Conservation (phyloP, 164 flowering plant species). For the Platanus orientalis region DNA sequence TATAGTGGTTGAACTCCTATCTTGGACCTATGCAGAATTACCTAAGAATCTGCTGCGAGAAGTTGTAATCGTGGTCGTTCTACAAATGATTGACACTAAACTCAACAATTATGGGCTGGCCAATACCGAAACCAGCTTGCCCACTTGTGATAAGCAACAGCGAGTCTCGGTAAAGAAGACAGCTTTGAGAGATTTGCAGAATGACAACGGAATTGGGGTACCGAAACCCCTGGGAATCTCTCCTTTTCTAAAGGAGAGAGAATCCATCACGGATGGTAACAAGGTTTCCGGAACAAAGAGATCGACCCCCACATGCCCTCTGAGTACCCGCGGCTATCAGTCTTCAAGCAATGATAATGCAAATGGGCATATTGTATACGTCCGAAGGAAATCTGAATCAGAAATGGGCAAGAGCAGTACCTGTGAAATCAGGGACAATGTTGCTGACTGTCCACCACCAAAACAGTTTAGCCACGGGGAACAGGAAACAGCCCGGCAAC, state of each 20-base stretch:
- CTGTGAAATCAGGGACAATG: slow-evolving; percentile 19
- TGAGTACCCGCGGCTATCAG: slow-evolving; percentile 26
- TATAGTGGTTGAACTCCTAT: not conserved
- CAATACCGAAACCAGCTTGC: slow-evolving; percentile 28
- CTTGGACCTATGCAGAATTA: not conserved
- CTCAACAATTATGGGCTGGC: slow-evolving; percentile 30
- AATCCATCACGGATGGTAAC: slow-evolving; percentile 16
- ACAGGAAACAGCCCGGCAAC: slow-evolving; percentile 21
- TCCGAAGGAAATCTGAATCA: slow-evolving; percentile 61
- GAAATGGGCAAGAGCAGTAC: slow-evolving; percentile 32
- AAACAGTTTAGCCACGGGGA: slow-evolving; percentile 21
- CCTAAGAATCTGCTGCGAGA: slow-evolving; percentile 5
- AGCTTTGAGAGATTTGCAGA: slow-evolving; percentile 53
- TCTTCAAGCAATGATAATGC: slow-evolving; percentile 30
- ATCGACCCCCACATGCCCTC: slow-evolving; percentile 29
- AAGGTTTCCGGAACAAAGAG: slow-evolving; percentile 56
- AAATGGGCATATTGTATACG: slow-evolving; percentile 69
- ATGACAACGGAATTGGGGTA: slow-evolving; percentile 30
- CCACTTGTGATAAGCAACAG: slow-evolving; percentile 35
- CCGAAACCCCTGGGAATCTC: slow-evolving; percentile 30
- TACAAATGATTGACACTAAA: slow-evolving; percentile 38
- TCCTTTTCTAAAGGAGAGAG: slow-evolving; percentile 33
- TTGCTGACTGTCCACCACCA: slow-evolving; percentile 16
- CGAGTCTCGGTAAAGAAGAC: slow-evolving; percentile 39
- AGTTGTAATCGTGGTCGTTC: slow-evolving; percentile 19